Evolutionary conservation across 805 yeast species (phyloP).

Genomic region (Metschnikowia similis): DNA sequence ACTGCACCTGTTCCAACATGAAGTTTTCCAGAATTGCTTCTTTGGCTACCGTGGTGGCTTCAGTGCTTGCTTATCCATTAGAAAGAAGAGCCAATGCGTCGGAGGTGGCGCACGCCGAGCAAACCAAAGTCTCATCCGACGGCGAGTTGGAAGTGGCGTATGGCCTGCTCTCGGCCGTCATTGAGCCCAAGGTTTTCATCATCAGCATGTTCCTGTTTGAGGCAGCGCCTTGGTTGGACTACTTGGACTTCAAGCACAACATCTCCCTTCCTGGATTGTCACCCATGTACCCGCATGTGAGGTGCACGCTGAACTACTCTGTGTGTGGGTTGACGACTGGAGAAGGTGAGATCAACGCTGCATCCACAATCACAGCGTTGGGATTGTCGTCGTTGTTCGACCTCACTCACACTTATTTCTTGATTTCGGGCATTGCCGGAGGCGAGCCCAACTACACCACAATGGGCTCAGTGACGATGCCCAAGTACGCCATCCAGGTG

Average conservation of each 20-base stretch:
- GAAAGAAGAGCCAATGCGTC: constrained; percentile 11
- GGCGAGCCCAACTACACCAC: constrained; percentile 54
- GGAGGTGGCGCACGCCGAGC: not conserved
- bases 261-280: constrained; percentile 64
- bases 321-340: constrained; percentile 65
- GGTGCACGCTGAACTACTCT: constrained; percentile 49
- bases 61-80: constrained; percentile 16
- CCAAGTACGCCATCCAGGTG: constrained; percentile 59
- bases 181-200: constrained; percentile 52
- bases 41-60: constrained; percentile 13
- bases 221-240: constrained; percentile 48
- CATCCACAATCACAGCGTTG: constrained; percentile 53
- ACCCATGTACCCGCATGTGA: constrained; percentile 53
- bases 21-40: constrained; percentile 16
- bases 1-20: constrained; percentile 9
- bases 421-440: constrained; percentile 66
- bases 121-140: constrained; percentile 9
- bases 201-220: constrained; percentile 55
- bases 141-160: constrained; percentile 21
- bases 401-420: constrained; percentile 54
- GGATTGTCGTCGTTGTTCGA: constrained; percentile 52
- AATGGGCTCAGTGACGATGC: constrained; percentile 56
- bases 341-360: constrained; percentile 67
- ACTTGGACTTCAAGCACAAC: constrained; percentile 47
- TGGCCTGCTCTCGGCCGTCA: constrained; percentile 31